phyloP scores from a whole-genome alignment of 176 grass and related monocot genomes.

The Musa schizocarpa region DNA sequence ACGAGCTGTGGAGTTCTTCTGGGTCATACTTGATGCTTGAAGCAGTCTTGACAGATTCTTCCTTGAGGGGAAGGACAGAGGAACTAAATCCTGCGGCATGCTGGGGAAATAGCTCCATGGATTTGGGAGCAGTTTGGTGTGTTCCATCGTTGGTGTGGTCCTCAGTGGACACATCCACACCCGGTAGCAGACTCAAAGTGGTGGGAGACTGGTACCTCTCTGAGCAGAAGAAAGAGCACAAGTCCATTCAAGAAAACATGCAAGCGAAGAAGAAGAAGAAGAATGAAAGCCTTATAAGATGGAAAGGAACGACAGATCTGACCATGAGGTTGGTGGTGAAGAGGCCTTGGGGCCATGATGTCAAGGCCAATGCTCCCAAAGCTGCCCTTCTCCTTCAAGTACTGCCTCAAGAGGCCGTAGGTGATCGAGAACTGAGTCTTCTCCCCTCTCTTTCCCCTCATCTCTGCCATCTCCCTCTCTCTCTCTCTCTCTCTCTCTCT shows the following conservation, averaged over 20 bases:
- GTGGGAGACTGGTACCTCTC: background rate
- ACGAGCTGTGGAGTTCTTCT: no score
- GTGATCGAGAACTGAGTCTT: conserved; percentile 16
- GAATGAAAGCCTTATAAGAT: background rate
- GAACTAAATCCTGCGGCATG: background rate
- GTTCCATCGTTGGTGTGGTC: background rate
- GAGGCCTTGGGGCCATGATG: background rate
- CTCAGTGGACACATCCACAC: background rate
- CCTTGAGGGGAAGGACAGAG: background rate
- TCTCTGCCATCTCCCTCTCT: conserved; percentile 6
- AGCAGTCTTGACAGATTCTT: background rate
- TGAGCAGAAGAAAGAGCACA: background rate
- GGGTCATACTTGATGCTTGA: background rate
- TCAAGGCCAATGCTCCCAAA: background rate
- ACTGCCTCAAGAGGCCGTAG: conserved; percentile 4
- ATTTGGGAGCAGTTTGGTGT: background rate
- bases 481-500: no score
- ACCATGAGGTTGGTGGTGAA: conserved; percentile 8
- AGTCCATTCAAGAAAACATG: background rate
- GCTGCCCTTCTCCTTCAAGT: conserved; percentile 17
- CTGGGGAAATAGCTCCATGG: conserved; percentile 13
- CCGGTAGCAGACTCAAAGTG: conserved; percentile 8
- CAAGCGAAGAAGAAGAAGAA: background rate
- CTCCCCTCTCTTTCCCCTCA: background rate
- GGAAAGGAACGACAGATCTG: background rate